Evolutionary conservation across 139 green algal species (phyloP).

Genomic region (Closterium sp.): DNA sequence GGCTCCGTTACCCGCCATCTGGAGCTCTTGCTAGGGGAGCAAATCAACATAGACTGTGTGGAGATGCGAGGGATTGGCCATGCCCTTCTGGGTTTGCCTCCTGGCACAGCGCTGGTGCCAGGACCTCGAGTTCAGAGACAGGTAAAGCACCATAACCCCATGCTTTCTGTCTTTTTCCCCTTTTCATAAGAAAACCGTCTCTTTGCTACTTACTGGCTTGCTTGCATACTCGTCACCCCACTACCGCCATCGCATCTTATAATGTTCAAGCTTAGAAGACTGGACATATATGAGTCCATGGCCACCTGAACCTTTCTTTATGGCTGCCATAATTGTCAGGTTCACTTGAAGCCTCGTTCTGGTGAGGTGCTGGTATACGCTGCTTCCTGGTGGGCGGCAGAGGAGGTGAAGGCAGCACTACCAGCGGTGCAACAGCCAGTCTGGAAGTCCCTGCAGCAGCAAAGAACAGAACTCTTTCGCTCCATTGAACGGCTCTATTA

Average conservation of each 20-base stretch:
- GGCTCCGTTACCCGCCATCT: constrained; percentile 95
- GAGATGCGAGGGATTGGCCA: constrained; percentile 28
- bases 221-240: background rate
- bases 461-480: constrained; percentile 78
- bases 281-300: no score
- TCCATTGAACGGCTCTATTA: constrained; percentile 71
- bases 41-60: constrained; percentile 33
- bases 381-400: constrained; percentile 80
- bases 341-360: constrained; percentile 58
- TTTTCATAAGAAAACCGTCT: background rate
- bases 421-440: constrained; percentile 67
- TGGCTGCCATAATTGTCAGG: no score
- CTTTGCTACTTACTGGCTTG: no score
- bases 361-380: constrained; percentile 81
- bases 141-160: constrained; percentile 44
- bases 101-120: constrained; percentile 52
- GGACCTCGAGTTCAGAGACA: constrained; percentile 68
- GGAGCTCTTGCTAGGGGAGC: constrained; percentile 67
- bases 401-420: constrained; percentile 33
- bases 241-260: background rate
- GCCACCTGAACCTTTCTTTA: no score
- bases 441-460: constrained; percentile 75
- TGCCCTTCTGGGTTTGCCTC: constrained; percentile 55
- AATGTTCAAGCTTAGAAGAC: no score
- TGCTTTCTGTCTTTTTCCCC: background rate